These are phyloP conservation scores for Senecio squalidus DNA, from an alignment of 140 eudicot species.

Conservation along the genomic window DNA sequence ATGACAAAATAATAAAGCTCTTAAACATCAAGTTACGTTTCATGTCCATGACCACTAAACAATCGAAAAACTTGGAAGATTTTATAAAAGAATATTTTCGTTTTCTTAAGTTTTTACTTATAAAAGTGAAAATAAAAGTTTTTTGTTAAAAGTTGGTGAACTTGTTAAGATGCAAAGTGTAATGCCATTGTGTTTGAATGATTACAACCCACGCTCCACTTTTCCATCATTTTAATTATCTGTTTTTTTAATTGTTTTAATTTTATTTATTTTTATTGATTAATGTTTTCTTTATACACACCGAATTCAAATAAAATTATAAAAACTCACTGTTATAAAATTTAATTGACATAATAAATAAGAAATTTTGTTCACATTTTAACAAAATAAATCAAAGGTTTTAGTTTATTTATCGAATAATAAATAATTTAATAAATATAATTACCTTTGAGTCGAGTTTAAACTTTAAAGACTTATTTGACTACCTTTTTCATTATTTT, in stretches of 20 bases:
- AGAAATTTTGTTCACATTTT: no score
- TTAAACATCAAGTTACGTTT: no score
- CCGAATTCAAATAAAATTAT: no score
- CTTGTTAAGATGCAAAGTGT: slow-evolving; percentile 2
- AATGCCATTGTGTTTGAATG: slow-evolving; percentile 11
- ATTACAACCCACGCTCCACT: slow-evolving; percentile 17
- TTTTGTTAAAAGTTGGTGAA: slow-evolving; percentile 16
- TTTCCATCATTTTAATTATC: background rate
- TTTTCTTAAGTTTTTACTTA: slow-evolving; percentile 4
- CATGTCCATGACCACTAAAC: no score
- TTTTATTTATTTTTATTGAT: background rate
- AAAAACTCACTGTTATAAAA: no score
- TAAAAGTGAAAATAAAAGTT: slow-evolving; percentile 19
- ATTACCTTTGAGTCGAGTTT: slow-evolving; percentile 18
- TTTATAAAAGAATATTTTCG: background rate
- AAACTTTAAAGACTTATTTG: slow-evolving; percentile 15
- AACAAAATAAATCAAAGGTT: no score
- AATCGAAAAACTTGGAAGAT: no score
- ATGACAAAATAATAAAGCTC: no score
- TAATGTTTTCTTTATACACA: no score
- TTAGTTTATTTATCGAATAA: no score
- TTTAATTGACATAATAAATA: no score
- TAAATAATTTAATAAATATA: background rate
- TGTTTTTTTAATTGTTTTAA: background rate
- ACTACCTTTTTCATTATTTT: slow-evolving; percentile 26